Evolutionary conservation across 495 filamentous ascomycete genomes (phyloP).

Genomic region (Achaetomiella virescens): DNA sequence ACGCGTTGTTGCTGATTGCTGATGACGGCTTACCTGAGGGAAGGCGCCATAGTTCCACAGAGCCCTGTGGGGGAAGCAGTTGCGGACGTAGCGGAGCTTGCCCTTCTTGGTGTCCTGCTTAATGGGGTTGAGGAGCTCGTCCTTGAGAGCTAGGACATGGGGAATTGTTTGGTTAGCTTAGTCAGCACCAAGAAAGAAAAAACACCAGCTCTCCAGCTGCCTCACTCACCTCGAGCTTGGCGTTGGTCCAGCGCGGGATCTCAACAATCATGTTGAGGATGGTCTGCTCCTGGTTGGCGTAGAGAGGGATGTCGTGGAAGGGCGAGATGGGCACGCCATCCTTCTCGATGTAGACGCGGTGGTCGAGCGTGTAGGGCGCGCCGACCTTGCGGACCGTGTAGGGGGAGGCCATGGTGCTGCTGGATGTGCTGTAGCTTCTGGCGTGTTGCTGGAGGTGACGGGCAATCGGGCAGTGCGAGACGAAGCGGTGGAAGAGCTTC

Average conservation of each 20-base stretch:
- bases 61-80: conserved; percentile 99
- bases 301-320: conserved; percentile 98
- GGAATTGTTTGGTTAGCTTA: too few relatives aligned
- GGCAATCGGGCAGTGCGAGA: conserved; percentile 48
- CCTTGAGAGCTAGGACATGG: conserved; percentile 94
- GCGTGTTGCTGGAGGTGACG: conserved; percentile 41
- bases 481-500: conserved; percentile 30
- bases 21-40: conserved; percentile 63
- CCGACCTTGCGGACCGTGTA: conserved; percentile 80
- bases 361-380: conserved; percentile 86
- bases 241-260: conserved; percentile 99
- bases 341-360: conserved; percentile 96
- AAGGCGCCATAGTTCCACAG: conserved; percentile 99
- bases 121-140: conserved; percentile 94
- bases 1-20: neutral
- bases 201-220: too few relatives aligned
- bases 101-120: conserved; percentile 89
- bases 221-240: conserved; percentile 86
- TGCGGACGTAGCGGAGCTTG: conserved; percentile 95
- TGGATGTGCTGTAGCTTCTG: conserved; percentile 14
- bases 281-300: conserved; percentile 87
- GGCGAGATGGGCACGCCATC: conserved; percentile 90
- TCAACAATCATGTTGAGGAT: conserved; percentile 99
- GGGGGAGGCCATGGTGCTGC: conserved; percentile 46
- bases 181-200: neutral